Evolutionary conservation across 148 eudicot species (phyloP).

Genomic region (Rhododendron ferrugineum): DNA sequence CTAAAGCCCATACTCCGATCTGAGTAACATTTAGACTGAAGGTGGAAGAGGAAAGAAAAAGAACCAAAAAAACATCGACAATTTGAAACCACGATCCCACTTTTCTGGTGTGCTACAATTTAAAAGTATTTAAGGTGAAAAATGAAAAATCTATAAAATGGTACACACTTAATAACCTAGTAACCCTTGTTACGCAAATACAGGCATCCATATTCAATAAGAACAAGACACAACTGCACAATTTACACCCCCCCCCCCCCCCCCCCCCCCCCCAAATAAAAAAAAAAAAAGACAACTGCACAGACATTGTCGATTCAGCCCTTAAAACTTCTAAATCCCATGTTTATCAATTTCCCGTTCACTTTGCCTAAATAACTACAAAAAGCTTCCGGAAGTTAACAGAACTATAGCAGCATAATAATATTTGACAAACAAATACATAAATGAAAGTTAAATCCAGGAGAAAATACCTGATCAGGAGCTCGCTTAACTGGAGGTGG

Average conservation of each 20-base stretch:
- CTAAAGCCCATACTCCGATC: not conserved
- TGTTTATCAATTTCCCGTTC: not conserved
- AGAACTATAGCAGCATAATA: not conserved
- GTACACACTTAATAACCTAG: no score
- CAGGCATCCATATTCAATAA: not conserved
- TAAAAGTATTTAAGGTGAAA: not conserved
- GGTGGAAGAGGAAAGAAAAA: not conserved
- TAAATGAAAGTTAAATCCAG: not conserved
- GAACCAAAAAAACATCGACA: not conserved
- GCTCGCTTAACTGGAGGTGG: slow-evolving; percentile 68
- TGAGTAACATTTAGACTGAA: not conserved
- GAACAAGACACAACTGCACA: not conserved
- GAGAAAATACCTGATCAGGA: slow-evolving; percentile 68
- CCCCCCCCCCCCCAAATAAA: no score
- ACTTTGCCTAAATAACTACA: not conserved
- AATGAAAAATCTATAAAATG: no score
- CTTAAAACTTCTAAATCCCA: not conserved
- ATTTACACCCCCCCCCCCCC: no score
- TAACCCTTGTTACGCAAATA: not conserved
- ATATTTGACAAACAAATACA: not conserved
- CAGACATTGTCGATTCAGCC: not conserved
- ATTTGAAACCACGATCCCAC: not conserved
- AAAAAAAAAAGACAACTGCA: not conserved
- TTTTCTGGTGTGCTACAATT: not conserved
- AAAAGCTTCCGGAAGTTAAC: not conserved